phyloP scores from a whole-genome alignment of 345 rosid genomes.

The Erucastrum elatum region DNA sequence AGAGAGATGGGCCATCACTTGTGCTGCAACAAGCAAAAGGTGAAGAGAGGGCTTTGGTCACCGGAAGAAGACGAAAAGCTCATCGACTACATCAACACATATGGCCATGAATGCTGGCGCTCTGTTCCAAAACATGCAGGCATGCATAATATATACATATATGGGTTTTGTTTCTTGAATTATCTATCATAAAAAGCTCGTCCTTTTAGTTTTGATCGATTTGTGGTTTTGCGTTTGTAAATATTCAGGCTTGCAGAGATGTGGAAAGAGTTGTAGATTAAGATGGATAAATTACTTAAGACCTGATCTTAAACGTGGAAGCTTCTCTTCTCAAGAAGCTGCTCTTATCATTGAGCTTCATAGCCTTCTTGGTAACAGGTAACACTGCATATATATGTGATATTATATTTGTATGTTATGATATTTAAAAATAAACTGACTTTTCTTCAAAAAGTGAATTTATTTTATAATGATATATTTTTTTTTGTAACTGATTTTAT shows the following conservation, averaged over 20 bases:
- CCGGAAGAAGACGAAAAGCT: constrained; percentile 99
- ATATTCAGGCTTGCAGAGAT: constrained; percentile 75
- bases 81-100: constrained; percentile 77
- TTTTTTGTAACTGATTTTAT: too few species aligned
- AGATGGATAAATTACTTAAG: constrained; percentile 96
- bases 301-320: constrained; percentile 94
- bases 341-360: constrained; percentile 94
- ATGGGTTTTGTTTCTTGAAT: constrained; percentile 12
- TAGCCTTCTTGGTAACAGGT: constrained; percentile 93
- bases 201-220: neutral
- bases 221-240: constrained; percentile 1
- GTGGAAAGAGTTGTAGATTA: constrained; percentile 97
- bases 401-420: neutral
- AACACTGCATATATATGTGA: neutral
- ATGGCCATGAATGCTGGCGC: constrained; percentile 99
- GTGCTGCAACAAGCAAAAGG: constrained; percentile 98
- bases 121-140: constrained; percentile 97
- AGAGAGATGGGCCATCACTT: constrained; percentile 83
- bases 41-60: constrained; percentile 97
- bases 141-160: neutral
- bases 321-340: constrained; percentile 94
- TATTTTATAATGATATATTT: neutral
- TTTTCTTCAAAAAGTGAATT: neutral
- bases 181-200: neutral
- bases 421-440: neutral